phyloP scores from a whole-genome alignment of 78 protist species.

The Dictyostelium discoideum region DNA sequence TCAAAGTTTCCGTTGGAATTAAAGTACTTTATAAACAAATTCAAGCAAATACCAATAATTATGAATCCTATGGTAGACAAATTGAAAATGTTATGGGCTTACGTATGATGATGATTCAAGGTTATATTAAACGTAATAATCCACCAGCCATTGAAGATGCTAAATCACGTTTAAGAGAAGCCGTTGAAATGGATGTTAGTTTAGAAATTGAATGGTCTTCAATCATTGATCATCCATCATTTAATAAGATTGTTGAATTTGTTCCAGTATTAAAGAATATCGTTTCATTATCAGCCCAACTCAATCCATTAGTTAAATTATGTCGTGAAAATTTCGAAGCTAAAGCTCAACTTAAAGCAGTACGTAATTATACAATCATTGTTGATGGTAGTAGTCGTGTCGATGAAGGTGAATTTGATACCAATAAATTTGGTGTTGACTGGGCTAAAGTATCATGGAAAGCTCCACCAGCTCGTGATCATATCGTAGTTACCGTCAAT shows the following conservation, averaged over 20 bases:
- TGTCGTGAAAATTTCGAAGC: constrained; percentile 57
- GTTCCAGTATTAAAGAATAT: constrained; percentile 18
- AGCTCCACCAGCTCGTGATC: constrained; percentile 43
- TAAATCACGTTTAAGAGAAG: constrained; percentile 12
- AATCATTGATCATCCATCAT: constrained; percentile 29
- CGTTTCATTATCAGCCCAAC: background rate
- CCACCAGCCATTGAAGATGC: background rate
- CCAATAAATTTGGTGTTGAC: constrained; percentile 73
- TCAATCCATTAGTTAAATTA: constrained; percentile 42
- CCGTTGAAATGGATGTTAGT: constrained; percentile 20
- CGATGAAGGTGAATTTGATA: constrained; percentile 49
- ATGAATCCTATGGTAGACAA: constrained; percentile 41
- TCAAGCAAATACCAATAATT: background rate
- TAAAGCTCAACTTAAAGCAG: constrained; percentile 11
- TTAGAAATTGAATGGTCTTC: constrained; percentile 41
- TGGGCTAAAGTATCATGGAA: constrained; percentile 47
- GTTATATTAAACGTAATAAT: constrained; percentile 45
- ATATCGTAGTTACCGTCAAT: constrained; percentile 28
- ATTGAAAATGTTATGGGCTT: constrained; percentile 37
- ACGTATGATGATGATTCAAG: constrained; percentile 15
- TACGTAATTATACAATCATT: constrained; percentile 20
- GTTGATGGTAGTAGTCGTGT: constrained; percentile 32
- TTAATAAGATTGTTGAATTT: background rate
- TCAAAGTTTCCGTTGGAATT: constrained; percentile 32
- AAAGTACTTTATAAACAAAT: background rate